Evolutionary conservation across 768 basidiomycete species (phyloP).

Genomic region (Boletus sp.): DNA sequence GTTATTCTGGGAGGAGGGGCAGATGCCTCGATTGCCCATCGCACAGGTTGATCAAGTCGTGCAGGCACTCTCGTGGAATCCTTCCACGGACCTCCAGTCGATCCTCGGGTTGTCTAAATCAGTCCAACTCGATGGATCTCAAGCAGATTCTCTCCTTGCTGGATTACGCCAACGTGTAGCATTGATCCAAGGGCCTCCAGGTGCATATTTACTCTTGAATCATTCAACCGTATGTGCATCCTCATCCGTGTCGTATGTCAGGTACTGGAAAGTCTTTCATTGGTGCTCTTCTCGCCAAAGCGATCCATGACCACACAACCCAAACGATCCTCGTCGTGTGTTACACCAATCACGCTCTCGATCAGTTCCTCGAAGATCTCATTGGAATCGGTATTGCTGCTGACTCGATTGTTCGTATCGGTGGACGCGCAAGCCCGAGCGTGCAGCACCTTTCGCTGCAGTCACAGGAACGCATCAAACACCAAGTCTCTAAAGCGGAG

Average conservation of each 20-base stretch:
- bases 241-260: slow-evolving; percentile 22
- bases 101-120: slow-evolving; percentile 37
- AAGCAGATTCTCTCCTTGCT: slow-evolving; percentile 45
- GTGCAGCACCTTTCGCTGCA: slow-evolving; percentile 49
- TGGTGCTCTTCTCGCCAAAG: slow-evolving; percentile 63
- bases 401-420: slow-evolving; percentile 51
- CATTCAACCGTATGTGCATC: background rate
- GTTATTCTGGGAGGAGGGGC: slow-evolving; percentile 48
- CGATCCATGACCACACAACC: slow-evolving; percentile 46
- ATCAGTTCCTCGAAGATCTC: slow-evolving; percentile 65
- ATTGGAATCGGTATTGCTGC: slow-evolving; percentile 56
- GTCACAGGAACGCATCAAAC: slow-evolving; percentile 33
- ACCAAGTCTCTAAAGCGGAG: slow-evolving; percentile 31
- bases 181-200: slow-evolving; percentile 72
- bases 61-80: slow-evolving; percentile 28
- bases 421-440: slow-evolving; percentile 50
- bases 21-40: slow-evolving; percentile 7
- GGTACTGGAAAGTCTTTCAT: slow-evolving; percentile 78
- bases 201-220: slow-evolving; percentile 33
- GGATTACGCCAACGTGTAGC: slow-evolving; percentile 57
- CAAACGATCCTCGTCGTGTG: slow-evolving; percentile 65
- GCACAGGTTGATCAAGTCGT: slow-evolving; percentile 24
- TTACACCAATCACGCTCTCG: slow-evolving; percentile 74
- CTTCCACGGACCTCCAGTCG: slow-evolving; percentile 38
- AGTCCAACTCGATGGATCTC: slow-evolving; percentile 53